Conservation (phyloP, 169 alveolate species). For the Plasmodium coatneyi region DNA sequence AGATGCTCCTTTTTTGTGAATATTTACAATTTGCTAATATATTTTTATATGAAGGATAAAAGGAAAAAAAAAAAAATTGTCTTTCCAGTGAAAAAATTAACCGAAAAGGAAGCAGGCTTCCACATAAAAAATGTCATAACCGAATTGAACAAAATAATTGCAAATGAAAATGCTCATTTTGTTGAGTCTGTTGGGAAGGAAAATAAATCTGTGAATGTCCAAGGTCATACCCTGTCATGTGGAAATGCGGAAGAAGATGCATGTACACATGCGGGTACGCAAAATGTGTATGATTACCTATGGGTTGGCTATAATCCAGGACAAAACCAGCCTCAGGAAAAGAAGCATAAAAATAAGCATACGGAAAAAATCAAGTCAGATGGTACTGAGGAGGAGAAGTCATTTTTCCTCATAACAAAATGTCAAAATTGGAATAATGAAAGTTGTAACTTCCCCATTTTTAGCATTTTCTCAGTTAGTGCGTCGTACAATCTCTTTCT, state of each 20-base stretch:
- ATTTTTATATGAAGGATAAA: constrained; percentile 37
- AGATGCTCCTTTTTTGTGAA: constrained; percentile 55
- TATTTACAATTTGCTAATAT: constrained; percentile 23
- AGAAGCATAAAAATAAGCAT: neutral
- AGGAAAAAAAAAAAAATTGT: constrained; percentile 1
- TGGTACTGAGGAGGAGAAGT: constrained; percentile 1
- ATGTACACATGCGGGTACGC: neutral
- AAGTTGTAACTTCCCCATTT: neutral
- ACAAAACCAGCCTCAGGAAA: neutral
- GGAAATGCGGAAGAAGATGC: constrained; percentile 10
- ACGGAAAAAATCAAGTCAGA: neutral
- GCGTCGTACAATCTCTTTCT: constrained; percentile 24
- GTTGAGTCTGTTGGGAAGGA: constrained; percentile 1
- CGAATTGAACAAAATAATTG: constrained; percentile 36
- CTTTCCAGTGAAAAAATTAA: constrained; percentile 23
- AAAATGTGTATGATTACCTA: constrained; percentile 47
- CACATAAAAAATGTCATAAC: constrained; percentile 24
- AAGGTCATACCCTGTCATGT: neutral
- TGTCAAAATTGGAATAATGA: constrained; percentile 15
- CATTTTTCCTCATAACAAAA: constrained; percentile 28
- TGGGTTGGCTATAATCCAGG: constrained; percentile 23
- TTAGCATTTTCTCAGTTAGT: constrained; percentile 20
- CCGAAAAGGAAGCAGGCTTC: constrained; percentile 16
- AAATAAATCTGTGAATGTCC: neutral
- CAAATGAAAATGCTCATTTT: constrained; percentile 29